phyloP scores from a whole-genome alignment of 805 yeast species.

The Isabelozyma rhagii region DNA sequence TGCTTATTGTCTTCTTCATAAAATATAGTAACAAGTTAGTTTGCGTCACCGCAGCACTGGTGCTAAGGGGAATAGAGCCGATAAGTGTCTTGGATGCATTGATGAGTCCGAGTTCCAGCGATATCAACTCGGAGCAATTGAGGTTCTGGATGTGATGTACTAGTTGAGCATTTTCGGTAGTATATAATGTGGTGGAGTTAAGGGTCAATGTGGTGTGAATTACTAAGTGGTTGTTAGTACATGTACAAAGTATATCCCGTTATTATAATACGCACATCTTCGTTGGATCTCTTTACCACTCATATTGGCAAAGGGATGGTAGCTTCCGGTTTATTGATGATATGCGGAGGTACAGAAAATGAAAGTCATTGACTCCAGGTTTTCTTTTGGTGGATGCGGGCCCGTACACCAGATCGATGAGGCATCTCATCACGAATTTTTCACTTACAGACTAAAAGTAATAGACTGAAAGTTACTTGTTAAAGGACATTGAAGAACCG shows the following conservation, averaged over 20 bases:
- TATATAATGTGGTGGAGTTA: constrained; percentile 59
- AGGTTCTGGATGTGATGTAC: constrained; percentile 39
- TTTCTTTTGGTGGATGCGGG: background rate
- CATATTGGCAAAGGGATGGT: constrained; percentile 8
- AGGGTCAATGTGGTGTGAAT: constrained; percentile 47
- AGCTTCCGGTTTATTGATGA: background rate
- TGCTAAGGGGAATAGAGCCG: constrained; percentile 32
- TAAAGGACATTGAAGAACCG: too few relatives aligned
- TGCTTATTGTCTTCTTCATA: constrained; percentile 43
- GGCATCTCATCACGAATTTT: background rate
- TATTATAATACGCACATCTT: constrained; percentile 18
- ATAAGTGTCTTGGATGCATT: constrained; percentile 45
- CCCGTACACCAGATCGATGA: background rate
- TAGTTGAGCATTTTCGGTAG: constrained; percentile 50
- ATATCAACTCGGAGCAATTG: constrained; percentile 51
- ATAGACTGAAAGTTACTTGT: too few relatives aligned
- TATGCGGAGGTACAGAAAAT: too few relatives aligned
- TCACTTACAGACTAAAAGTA: background rate
- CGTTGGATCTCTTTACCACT: constrained; percentile 15
- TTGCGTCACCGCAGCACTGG: constrained; percentile 21
- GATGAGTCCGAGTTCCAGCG: constrained; percentile 53
- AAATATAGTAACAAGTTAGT: constrained; percentile 41
- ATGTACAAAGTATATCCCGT: background rate
- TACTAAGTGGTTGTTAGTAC: constrained; percentile 25
- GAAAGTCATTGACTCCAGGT: background rate